Percentiles rank a stretch among this genome's conserved stretches.
These are phyloP conservation scores for Toxicodendron radicans DNA, from an alignment of 345 rosid species.

Conservation along the genomic window DNA sequence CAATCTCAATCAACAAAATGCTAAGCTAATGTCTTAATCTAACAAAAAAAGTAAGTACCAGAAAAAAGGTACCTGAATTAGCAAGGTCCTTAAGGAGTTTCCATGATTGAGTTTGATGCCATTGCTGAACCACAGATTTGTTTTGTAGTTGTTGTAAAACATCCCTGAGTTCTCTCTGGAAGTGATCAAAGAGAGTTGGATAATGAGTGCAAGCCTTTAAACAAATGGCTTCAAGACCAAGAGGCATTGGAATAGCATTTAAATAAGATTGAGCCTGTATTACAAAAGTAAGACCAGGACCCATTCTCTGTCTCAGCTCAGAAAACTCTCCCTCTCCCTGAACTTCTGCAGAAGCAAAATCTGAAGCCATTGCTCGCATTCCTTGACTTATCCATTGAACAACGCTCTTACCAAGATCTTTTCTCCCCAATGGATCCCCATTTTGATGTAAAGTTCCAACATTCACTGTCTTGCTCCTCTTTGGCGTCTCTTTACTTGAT, in stretches of 20 bases:
- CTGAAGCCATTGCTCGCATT: slow-evolving; percentile 82
- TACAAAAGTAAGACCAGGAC: slow-evolving; percentile 88
- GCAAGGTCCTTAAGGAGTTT: slow-evolving; percentile 92
- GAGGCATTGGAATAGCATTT: slow-evolving; percentile 82
- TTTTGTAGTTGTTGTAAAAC: slow-evolving; percentile 68
- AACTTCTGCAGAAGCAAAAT: slow-evolving; percentile 73
- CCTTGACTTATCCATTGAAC: slow-evolving; percentile 81
- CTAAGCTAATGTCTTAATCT: no score
- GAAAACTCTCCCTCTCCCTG: slow-evolving; percentile 82
- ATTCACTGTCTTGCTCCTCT: slow-evolving; percentile 27
- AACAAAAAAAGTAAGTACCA: not conserved
- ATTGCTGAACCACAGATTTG: slow-evolving; percentile 49
- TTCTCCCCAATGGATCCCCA: slow-evolving; percentile 83
- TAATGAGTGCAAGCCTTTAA: slow-evolving; percentile 88
- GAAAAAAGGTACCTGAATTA: slow-evolving; percentile 55
- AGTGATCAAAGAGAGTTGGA: slow-evolving; percentile 87
- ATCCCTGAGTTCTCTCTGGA: slow-evolving; percentile 86
- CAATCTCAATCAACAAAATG: slow-evolving; percentile 10
- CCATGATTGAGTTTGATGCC: slow-evolving; percentile 82
- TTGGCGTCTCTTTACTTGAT: slow-evolving; percentile 9
- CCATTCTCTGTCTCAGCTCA: slow-evolving; percentile 70
- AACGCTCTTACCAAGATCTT: slow-evolving; percentile 73
- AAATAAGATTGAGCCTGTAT: slow-evolving; percentile 87
- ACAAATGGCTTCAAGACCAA: slow-evolving; percentile 76
- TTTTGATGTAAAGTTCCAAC: slow-evolving; percentile 53